These are phyloP conservation scores for Elsinoe necatrix DNA, from an alignment of 2,329 filamentous ascomycete species.

Conservation along the genomic window DNA sequence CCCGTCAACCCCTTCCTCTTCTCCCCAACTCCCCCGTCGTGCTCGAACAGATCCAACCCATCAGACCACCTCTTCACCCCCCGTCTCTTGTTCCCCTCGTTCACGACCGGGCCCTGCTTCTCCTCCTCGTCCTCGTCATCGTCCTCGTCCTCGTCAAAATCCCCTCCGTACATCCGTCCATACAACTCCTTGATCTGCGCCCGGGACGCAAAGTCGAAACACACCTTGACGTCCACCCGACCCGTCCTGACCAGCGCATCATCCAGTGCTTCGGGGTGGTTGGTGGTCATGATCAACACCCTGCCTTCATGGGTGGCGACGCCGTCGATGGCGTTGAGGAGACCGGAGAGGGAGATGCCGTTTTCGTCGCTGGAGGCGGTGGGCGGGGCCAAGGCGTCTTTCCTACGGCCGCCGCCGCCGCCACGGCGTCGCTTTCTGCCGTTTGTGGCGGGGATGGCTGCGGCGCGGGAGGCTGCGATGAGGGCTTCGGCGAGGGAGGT, in stretches of 20 bases:
- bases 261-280: constrained; percentile 63
- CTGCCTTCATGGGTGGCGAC: constrained; percentile 71
- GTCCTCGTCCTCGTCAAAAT: not conserved
- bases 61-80: constrained; percentile 9
- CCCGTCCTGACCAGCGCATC: constrained; percentile 66
- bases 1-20: constrained; percentile 23
- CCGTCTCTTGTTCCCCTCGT: not conserved
- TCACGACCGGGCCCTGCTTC: not conserved
- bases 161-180: constrained; percentile 27
- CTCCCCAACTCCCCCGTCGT: constrained; percentile 29
- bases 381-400: not conserved
- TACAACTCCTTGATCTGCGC: constrained; percentile 38
- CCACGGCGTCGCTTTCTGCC: not conserved
- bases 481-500: constrained; percentile 8
- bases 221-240: constrained; percentile 59
- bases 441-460: not conserved
- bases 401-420: not conserved
- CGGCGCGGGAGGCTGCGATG: not conserved
- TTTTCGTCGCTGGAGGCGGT: constrained; percentile 21
- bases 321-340: constrained; percentile 77
- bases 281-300: constrained; percentile 75
- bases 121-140: not conserved
- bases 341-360: constrained; percentile 65
- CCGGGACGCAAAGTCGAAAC: constrained; percentile 44
- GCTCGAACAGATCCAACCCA: constrained; percentile 6